Evolutionary conservation across 2,329 filamentous ascomycete species (phyloP), one percentile per base, ranked within the genome.

Genomic region (Cladosporium sp.): DNA sequence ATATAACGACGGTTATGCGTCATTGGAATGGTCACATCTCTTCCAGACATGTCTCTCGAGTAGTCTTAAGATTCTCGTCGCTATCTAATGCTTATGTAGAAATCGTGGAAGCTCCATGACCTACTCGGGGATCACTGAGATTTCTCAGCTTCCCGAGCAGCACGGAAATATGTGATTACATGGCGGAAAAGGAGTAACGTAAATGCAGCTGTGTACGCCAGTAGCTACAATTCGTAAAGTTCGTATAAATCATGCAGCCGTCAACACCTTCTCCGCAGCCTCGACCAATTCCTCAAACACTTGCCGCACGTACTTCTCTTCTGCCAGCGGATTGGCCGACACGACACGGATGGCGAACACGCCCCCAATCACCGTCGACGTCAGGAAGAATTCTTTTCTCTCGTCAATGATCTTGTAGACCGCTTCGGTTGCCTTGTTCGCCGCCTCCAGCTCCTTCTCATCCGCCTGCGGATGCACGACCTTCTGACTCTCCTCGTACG

Each of bases 301-400:
- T 56, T 77, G 77, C 56, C 82, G 75, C 3, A 96, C 71, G 68
- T 89, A 86, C 64, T 81, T 80, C 70, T 88, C 84, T 67, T 92
- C 84, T 0, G 85, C 82, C 38, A 81, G 74, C 19, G 80, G 74
- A 61, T 86, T 87, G 0, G 81, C 85, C 53, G 87, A 89, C 18
- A 92, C 85, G 35, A 96, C 82, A 0, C 92, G 78, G 56, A 97
- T 95, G 1, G 86, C 85, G 68, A 89, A 89, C 16, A 83, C 76
- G 1, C 83, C 86, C 8, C 81, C 82, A 10, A 95, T 77, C 4
- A 89, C 80, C 1, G 85, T 86, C 40, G 83, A 85, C 0, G 90
- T 96, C 19, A 96, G 73, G 70, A 89, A 96, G 52, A 95, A 86
- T 68, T 89, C 82, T 1, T 89, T 89, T 7, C 79, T 74, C 3